Evolutionary conservation across 805 yeast genomes (phyloP), one percentile per base, ranked within the genome.

Genomic region (Candida suzukii): DNA sequence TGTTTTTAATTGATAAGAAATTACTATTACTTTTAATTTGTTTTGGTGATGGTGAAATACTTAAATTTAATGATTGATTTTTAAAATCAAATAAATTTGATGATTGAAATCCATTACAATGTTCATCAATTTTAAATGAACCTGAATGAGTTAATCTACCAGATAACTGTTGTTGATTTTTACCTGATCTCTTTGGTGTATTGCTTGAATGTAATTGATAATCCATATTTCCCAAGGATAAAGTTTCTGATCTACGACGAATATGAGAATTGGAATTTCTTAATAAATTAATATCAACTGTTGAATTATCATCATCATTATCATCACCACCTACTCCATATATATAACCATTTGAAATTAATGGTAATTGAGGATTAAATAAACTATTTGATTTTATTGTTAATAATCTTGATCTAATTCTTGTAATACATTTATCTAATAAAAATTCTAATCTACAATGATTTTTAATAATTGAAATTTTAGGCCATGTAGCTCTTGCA

Each of bases 401-500:
- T 17, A 83, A 74, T 22, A 81, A 64, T 46, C 83, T 67, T 7
- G 85, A 80, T 47, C 88, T 70, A 41, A 88, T 58, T 9, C 61
- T 55, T n/a, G 80, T 70, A 9, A 93, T 88, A 9, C 93, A 83
- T 44, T 73, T 74, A 59, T 91, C 98, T 32, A 91, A 66, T 0
- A 88, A 83, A 59, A 91, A 82, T 55, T 91, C 99, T 26, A 88
- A 77, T 0, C 93, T 80, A 61, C 96, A 88, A 55, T 88, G 96
- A 58, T 93, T 91, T 49, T 81, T 74, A 37, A 91, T 87, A 35
- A 90, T 71, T 2, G 95, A 77, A 4, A 93, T 61, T 54, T 87
- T 86, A 0, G 96, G 95, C 97, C 98, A 91, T 0, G 96, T 82
- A 0, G 96, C 91, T 43, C 86, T 67, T 1, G 95, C 93, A 1